Conservation (phyloP, 345 rosid species). For the Cardamine chenopodiifolia region DNA sequence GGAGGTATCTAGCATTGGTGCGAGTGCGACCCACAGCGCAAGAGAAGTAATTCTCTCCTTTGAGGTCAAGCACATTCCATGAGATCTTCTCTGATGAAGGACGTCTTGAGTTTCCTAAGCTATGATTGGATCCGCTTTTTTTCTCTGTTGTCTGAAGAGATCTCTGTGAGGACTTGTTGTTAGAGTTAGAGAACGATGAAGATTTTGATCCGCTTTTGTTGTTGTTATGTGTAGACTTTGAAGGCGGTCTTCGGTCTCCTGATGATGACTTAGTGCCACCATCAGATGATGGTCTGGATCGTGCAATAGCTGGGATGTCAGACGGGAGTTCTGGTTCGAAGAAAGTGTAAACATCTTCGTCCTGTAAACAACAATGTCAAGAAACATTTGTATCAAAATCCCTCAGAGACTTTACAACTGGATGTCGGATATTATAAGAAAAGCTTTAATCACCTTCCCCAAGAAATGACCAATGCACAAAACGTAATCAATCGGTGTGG, state of each 20-base stretch:
- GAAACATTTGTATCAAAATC: not conserved
- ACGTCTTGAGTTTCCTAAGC: slow-evolving; percentile 50
- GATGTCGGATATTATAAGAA: not conserved
- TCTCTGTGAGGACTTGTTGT: slow-evolving; percentile 56
- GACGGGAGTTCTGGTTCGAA: slow-evolving; percentile 95
- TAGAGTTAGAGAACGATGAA: slow-evolving; percentile 48
- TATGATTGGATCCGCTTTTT: slow-evolving; percentile 47
- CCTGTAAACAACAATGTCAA: slow-evolving; percentile 52
- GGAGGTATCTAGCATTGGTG: slow-evolving; percentile 74
- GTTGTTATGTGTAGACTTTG: slow-evolving; percentile 50
- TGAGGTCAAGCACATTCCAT: slow-evolving; percentile 98
- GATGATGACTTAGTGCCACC: slow-evolving; percentile 56
- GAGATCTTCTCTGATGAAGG: slow-evolving; percentile 79
- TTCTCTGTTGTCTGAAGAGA: slow-evolving; percentile 57
- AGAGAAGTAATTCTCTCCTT: slow-evolving; percentile 95
- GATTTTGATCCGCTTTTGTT: slow-evolving; percentile 70
- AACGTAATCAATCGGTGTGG: slow-evolving; percentile 89
- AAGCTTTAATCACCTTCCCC: slow-evolving; percentile 64
- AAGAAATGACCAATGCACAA: slow-evolving; percentile 96
- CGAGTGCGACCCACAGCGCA: slow-evolving; percentile 88
- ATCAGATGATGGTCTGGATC: slow-evolving; percentile 64
- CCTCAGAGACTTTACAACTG: slow-evolving; percentile 8
- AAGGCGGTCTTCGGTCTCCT: slow-evolving; percentile 60
- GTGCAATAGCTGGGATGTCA: slow-evolving; percentile 55
- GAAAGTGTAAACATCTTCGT: slow-evolving; percentile 95